phyloP scores from a whole-genome alignment of 192 early-diverging fungal species.

The Coemansia nantahalensis region DNA sequence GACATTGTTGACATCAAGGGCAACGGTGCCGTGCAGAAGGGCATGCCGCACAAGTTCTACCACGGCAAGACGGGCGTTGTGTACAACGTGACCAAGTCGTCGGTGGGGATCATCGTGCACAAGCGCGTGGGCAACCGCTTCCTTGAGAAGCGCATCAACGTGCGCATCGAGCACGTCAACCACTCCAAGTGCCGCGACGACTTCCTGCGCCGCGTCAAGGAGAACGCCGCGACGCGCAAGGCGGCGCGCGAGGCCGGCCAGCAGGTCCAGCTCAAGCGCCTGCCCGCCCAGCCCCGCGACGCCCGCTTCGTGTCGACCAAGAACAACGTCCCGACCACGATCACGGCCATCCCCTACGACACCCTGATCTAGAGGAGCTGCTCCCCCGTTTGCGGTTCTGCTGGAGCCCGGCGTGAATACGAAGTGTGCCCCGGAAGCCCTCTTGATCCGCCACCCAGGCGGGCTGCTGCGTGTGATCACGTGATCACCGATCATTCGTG shows the following conservation, averaged over 20 bases:
- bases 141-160: conserved; percentile 98
- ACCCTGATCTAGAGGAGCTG: conserved; percentile 9
- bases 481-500: too few species aligned
- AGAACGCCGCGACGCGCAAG: conserved; percentile 81
- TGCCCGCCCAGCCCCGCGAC: conserved; percentile 82
- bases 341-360: conserved; percentile 96
- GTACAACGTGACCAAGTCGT: conserved; percentile 99
- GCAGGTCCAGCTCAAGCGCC: conserved; percentile 82
- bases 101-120: conserved; percentile 98
- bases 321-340: conserved; percentile 88
- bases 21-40: conserved; percentile 98
- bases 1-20: conserved; percentile 99
- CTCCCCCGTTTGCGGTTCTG: too few species aligned
- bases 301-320: conserved; percentile 85
- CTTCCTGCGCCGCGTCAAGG: conserved; percentile 96
- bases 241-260: conserved; percentile 80
- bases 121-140: conserved; percentile 98
- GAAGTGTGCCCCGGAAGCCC: too few species aligned
- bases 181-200: conserved; percentile 99
- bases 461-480: too few species aligned
- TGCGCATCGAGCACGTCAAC: conserved; percentile 98
- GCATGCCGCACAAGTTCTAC: conserved; percentile 99
- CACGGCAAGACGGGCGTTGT: conserved; percentile 98
- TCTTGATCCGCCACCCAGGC: too few species aligned
- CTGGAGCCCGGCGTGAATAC: too few species aligned